These are phyloP conservation scores for Xylariaceae sp. DNA, from an alignment of 2,329 filamentous ascomycete species.

Conservation along the genomic window DNA sequence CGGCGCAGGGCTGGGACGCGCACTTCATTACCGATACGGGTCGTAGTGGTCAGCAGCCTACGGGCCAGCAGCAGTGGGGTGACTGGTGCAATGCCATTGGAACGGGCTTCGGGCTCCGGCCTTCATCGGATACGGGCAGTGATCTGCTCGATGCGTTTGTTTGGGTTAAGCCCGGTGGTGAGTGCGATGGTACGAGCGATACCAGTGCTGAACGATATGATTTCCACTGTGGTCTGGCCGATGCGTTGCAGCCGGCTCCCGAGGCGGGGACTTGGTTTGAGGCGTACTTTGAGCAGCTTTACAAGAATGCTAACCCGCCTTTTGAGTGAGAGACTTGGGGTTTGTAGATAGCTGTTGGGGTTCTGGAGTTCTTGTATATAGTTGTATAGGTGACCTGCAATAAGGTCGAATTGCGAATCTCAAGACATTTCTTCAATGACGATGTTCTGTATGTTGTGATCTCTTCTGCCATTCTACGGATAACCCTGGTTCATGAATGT, in stretches of 20 bases:
- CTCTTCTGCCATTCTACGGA: too few relatives aligned
- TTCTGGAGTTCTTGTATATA: too few relatives aligned
- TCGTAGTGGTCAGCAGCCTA: conserved; percentile 43
- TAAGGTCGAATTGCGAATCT: too few relatives aligned
- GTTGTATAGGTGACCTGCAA: too few relatives aligned
- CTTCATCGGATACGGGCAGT: conserved; percentile 49
- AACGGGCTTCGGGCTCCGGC: conserved; percentile 53
- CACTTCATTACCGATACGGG: conserved; percentile 33
- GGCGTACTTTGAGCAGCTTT: conserved; percentile 53
- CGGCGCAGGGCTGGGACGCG: conserved; percentile 40
- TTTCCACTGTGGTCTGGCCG: conserved; percentile 46
- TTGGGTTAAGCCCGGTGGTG: conserved; percentile 56
- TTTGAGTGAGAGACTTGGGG: conserved; percentile 31
- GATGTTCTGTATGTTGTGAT: too few relatives aligned
- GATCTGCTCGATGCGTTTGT: conserved; percentile 54
- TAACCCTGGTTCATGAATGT: too few relatives aligned
- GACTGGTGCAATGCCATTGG: conserved; percentile 57
- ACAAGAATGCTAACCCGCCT: conserved; percentile 51
- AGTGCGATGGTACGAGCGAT: conserved; percentile 41
- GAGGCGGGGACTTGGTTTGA: conserved; percentile 67
- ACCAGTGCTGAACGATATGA: conserved; percentile 45
- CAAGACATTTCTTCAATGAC: too few relatives aligned
- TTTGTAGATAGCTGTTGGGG: neutral
- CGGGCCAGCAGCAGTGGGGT: conserved; percentile 50
- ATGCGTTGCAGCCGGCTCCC: conserved; percentile 58